Evolutionary conservation across 108 stramenopile genomes (phyloP), one percentile per base, ranked within the genome.

Genomic region (Stephanodiscus minutulus): DNA sequence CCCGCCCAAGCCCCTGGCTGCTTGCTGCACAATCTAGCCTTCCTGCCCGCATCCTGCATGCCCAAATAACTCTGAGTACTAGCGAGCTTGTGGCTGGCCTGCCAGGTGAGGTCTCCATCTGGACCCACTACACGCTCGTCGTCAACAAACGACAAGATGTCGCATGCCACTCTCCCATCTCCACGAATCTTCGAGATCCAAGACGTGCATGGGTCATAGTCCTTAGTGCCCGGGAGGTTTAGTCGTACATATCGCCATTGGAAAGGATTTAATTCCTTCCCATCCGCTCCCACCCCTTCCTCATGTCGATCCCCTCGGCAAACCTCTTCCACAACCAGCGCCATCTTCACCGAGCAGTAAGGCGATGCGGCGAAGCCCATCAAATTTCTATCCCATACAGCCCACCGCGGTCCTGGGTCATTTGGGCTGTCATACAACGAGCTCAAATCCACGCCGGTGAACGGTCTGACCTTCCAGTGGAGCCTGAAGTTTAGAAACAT

Each of bases 1-100:
- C 75, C 84, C 15, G 84, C 84, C 84, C 87, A 87, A 20, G 82
- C 82, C 8, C 77, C 81, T 4, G 81, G 73, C 1, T 25, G 41
- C 31, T 77, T 49, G 12, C 52, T 36, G 28, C 39, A 18, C 7
- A 12, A 12, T 35, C 81, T 8, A 0, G 77, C 43, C 46, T 85
- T 85, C 35, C 84, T 28, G 22, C 61, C 36, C 11, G 81, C 81
- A 22, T 85, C 81, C 54, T 85, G 84, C 13, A 82, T 59, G 4
- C 84, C 84, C 54, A 85, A 43, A 12, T 71, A 64, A n/a, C 55
- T 37, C 25, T 79, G 70, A 0, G 27, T 58, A 7, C 7, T 18
- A 2, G 36, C 65, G 25, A 74, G 28, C 0, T 13, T 52, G 29
- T 64, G 64, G 13, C 31, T 67, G 7, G 53, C 68, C 1, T 61